Conservation (phyloP, 2,329 filamentous ascomycete genomes). For the Fusarium nygamai region DNA sequence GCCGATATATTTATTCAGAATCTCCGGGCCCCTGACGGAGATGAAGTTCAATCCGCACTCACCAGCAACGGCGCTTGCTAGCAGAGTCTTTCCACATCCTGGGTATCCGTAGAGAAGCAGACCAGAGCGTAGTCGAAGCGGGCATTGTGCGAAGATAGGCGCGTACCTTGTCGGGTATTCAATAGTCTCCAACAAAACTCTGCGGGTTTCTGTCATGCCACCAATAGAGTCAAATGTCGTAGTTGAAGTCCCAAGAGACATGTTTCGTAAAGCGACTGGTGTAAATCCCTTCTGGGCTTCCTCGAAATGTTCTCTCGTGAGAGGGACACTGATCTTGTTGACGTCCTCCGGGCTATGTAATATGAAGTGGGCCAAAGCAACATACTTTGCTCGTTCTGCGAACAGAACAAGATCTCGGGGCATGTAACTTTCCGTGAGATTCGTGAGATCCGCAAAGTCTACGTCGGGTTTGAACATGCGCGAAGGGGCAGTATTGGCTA, state of each 20-base stretch:
- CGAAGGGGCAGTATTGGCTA: background rate
- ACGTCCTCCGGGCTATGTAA: background rate
- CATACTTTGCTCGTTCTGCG: slow-evolving; percentile 59
- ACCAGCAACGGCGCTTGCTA: slow-evolving; percentile 93
- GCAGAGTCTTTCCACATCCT: slow-evolving; percentile 93
- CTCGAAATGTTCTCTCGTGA: slow-evolving; percentile 69
- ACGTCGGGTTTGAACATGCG: background rate
- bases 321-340: background rate
- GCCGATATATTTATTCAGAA: slow-evolving; percentile 98
- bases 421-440: slow-evolving; percentile 74
- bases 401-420: slow-evolving; percentile 90
- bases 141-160: slow-evolving; percentile 95
- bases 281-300: slow-evolving; percentile 93
- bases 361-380: background rate
- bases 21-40: slow-evolving; percentile 96
- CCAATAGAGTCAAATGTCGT: slow-evolving; percentile 94
- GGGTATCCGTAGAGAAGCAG: slow-evolving; percentile 94
- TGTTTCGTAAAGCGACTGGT: slow-evolving; percentile 91
- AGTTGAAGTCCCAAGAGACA: slow-evolving; percentile 90
- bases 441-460: background rate
- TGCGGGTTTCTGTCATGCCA: slow-evolving; percentile 84
- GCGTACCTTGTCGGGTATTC: slow-evolving; percentile 98
- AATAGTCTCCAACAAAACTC: slow-evolving; percentile 89
- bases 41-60: slow-evolving; percentile 99
- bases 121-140: slow-evolving; percentile 91